These are phyloP conservation scores for Salix exigua DNA, from an alignment of 345 rosid genomes.

Conservation along the genomic window DNA sequence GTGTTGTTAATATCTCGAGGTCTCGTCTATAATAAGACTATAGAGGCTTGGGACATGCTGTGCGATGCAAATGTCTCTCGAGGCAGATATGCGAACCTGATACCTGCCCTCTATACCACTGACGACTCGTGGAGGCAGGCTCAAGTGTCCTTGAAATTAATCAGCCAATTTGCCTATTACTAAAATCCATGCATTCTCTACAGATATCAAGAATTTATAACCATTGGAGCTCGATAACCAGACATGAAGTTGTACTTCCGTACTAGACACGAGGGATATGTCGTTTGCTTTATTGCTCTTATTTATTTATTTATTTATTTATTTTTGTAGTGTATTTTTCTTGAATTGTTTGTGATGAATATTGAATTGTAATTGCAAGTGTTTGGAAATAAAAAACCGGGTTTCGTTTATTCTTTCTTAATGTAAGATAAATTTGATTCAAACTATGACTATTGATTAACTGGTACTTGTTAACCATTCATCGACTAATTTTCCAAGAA, in stretches of 20 bases:
- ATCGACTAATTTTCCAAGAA: too few relatives aligned
- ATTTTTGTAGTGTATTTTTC: neutral
- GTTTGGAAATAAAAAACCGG: neutral
- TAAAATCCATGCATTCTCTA: neutral
- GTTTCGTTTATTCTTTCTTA: neutral
- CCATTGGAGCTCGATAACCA: neutral
- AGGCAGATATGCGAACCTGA: too few relatives aligned
- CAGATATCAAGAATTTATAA: neutral
- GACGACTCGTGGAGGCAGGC: conserved; percentile 27
- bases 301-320: too few relatives aligned
- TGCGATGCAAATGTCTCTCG: conserved; percentile 29
- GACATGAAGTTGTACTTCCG: neutral
- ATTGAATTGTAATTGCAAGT: too few relatives aligned
- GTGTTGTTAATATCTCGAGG: conserved; percentile 24
- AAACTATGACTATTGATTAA: too few relatives aligned
- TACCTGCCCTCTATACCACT: conserved; percentile 24
- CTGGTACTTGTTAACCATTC: too few relatives aligned
- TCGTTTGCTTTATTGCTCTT: too few relatives aligned
- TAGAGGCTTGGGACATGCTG: conserved; percentile 31
- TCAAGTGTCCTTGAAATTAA: conserved; percentile 16
- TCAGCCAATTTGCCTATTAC: neutral
- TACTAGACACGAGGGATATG: too few relatives aligned
- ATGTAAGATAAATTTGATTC: too few relatives aligned
- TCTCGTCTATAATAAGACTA: conserved; percentile 21
- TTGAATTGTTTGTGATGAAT: neutral